Conservation (phyloP, 202 grass and related monocot genomes). For the Eragrostis tef region DNA sequence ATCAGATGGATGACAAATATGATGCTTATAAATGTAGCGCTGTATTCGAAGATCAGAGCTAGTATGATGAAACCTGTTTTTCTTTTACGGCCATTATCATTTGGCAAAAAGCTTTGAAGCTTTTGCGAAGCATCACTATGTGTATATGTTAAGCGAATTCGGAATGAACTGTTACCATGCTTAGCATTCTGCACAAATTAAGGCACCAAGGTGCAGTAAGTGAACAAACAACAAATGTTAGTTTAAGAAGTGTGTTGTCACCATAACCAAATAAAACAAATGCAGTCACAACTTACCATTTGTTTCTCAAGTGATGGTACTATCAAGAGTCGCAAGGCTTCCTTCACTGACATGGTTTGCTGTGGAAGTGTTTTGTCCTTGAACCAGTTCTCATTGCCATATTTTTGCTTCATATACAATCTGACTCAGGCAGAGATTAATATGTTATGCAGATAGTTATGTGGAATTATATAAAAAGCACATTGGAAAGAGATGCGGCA, state of each 20-base stretch:
- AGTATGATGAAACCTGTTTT: conserved; percentile 50
- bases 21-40: conserved; percentile 18
- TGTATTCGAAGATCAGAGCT: background rate
- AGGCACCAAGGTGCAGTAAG: background rate
- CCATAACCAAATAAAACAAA: conserved; percentile 26
- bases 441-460: conserved; percentile 22
- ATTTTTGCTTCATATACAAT: conserved; percentile 81
- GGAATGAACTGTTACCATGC: conserved; percentile 62
- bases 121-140: conserved; percentile 69
- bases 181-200: conserved; percentile 65
- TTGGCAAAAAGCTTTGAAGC: conserved; percentile 58
- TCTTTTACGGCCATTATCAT: conserved; percentile 55
- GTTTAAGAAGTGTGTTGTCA: conserved; percentile 8
- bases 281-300: conserved; percentile 50
- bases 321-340: conserved; percentile 70
- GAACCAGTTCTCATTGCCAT: conserved; percentile 78
- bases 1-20: conserved; percentile 3
- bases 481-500: background rate
- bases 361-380: conserved; percentile 54
- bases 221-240: conserved; percentile 1
- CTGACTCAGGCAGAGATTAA: conserved; percentile 49
- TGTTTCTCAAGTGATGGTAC: conserved; percentile 65
- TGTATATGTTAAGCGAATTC: conserved; percentile 78
- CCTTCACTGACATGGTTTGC: conserved; percentile 70
- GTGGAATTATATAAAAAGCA: conserved; percentile 10